These are phyloP conservation scores for Heteromeles arbutifolia DNA, from an alignment of 306 rosid genomes.

Conservation along the genomic window DNA sequence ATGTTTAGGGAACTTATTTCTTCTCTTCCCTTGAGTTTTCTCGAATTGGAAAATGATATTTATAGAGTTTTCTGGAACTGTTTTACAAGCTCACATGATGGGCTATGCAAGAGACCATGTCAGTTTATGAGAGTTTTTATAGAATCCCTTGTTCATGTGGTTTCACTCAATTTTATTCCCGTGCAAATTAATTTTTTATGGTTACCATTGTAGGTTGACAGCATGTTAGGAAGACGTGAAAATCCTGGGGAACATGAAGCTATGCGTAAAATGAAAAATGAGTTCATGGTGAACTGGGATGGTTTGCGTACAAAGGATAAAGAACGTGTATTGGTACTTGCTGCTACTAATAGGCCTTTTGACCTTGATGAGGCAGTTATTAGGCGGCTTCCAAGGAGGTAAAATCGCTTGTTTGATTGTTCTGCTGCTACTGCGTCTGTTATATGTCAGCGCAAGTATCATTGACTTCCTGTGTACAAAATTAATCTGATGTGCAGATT, in stretches of 20 bases:
- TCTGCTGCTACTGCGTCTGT: background rate
- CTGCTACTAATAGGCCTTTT: slow-evolving; percentile 94
- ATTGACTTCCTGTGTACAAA: background rate
- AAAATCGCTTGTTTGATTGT: background rate
- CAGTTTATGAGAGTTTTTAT: background rate
- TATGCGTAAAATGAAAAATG: slow-evolving; percentile 98
- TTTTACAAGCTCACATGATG: background rate
- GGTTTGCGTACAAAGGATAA: slow-evolving; percentile 92
- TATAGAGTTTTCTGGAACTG: background rate
- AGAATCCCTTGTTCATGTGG: background rate
- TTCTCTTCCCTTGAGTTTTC: background rate
- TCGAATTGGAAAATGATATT: background rate
- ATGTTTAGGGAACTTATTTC: background rate
- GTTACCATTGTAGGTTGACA: slow-evolving; percentile 66
- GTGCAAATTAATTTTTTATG: background rate
- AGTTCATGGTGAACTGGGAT: slow-evolving; percentile 99
- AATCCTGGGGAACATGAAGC: slow-evolving; percentile 94
- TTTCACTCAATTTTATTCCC: background rate
- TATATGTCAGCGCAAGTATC: background rate
- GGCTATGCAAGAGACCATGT: background rate
- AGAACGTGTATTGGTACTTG: slow-evolving; percentile 93
- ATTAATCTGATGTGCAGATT: slow-evolving; percentile 40
- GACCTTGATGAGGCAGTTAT: slow-evolving; percentile 98
- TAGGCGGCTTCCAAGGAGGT: slow-evolving; percentile 97
- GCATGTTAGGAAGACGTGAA: slow-evolving; percentile 97